A percentile compares a stretch with the other conserved stretches of the same genome.
Conservation (phyloP, 495 filamentous ascomycete species). For the Aspergillus saccharolyticus region DNA sequence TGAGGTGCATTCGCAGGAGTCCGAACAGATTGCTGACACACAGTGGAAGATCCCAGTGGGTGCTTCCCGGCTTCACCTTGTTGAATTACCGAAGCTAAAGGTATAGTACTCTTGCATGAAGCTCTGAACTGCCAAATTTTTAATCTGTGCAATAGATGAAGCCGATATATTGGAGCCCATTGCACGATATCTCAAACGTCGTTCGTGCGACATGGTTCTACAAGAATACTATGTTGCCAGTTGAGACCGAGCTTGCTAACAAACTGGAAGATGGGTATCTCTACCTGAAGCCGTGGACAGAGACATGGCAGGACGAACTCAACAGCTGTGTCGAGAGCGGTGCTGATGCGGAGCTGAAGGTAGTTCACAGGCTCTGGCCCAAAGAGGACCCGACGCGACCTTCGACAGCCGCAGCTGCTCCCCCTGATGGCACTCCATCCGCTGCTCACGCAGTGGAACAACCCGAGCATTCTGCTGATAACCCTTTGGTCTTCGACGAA, state of each 20-base stretch:
- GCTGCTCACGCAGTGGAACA: constrained; percentile 9
- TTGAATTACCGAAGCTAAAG: constrained; percentile 48
- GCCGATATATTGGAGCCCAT: constrained; percentile 96
- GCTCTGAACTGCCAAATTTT: neutral
- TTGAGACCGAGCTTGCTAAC: constrained; percentile 85
- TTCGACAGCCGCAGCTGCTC: constrained; percentile 24
- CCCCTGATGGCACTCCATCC: constrained; percentile 16
- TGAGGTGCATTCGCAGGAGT: constrained; percentile 10
- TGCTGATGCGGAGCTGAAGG: constrained; percentile 83
- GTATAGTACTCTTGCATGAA: constrained; percentile 18
- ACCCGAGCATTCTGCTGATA: neutral
- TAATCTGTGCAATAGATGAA: constrained; percentile 62
- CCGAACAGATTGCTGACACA: constrained; percentile 12
- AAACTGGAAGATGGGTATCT: constrained; percentile 84
- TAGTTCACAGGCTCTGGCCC: constrained; percentile 76
- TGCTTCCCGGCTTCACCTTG: constrained; percentile 64
- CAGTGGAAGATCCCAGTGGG: constrained; percentile 60
- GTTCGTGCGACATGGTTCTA: constrained; percentile 96
- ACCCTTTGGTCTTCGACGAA: constrained; percentile 21
- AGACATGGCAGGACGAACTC: constrained; percentile 91
- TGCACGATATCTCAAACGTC: constrained; percentile 81
- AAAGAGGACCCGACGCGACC: constrained; percentile 40
- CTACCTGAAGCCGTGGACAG: constrained; percentile 81
- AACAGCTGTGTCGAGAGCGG: constrained; percentile 88
- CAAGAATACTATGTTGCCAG: constrained; percentile 84